Percentiles rank a stretch among this genome's conserved stretches.
Evolutionary conservation across 805 yeast genomes (phyloP).

Genomic region (Schwanniomyces polymorphus): DNA sequence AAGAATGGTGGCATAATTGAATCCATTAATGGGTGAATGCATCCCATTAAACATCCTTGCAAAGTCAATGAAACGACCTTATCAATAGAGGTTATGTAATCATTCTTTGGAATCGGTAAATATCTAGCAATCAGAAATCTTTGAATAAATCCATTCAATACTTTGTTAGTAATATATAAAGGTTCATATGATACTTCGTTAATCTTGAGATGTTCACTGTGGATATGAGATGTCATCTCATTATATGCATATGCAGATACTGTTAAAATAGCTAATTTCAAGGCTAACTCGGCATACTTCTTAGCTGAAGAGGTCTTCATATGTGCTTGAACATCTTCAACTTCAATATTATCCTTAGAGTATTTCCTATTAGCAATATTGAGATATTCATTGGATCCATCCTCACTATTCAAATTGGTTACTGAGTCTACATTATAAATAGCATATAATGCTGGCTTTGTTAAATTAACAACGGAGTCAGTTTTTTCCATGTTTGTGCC

Average conservation of each 20-base stretch:
- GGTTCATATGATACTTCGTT: slow-evolving; percentile 43
- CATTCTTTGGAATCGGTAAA: slow-evolving; percentile 3
- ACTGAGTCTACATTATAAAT: slow-evolving; percentile 48
- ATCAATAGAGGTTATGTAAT: slow-evolving; percentile 1
- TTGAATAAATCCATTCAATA: slow-evolving; percentile 23
- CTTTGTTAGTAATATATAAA: slow-evolving; percentile 32
- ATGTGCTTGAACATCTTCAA: not conserved
- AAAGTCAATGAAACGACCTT: slow-evolving; percentile 30
- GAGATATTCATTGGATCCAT: slow-evolving; percentile 8
- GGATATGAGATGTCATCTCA: slow-evolving; percentile 51
- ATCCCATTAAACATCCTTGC: slow-evolving; percentile 62
- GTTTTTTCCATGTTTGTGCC: slow-evolving; percentile 27
- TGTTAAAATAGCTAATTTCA: slow-evolving; percentile 29
- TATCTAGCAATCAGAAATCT: slow-evolving; percentile 19
- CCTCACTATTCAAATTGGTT: slow-evolving; percentile 30
- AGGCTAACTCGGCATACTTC: not conserved
- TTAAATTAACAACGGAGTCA: slow-evolving; percentile 47
- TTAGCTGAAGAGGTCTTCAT: not conserved
- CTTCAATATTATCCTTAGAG: not conserved
- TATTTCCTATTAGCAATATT: not conserved
- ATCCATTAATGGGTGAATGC: slow-evolving; percentile 48
- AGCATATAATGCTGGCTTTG: slow-evolving; percentile 52
- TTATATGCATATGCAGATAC: slow-evolving; percentile 54
- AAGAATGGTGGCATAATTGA: slow-evolving; percentile 25
- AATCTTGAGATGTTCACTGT: slow-evolving; percentile 47